Base-by-base conservation (phyloP, 1,284 basidiomycete species). In the Boletus holoroseus region DNA sequence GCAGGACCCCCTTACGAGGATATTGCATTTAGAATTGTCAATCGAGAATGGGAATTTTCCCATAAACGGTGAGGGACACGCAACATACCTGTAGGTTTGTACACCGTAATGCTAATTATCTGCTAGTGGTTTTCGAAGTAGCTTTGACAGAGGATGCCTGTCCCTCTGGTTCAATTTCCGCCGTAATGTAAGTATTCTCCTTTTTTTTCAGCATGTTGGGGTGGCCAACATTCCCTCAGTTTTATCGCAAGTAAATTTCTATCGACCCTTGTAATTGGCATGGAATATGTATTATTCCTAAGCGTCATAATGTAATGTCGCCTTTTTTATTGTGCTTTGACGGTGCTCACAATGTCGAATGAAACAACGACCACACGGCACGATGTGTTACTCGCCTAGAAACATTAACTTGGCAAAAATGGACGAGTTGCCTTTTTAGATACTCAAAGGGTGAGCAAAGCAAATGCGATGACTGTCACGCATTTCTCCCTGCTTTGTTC, bases 1-100 rank as follows among this genome's bases (percentile, higher is more conserved):
- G 94, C 96, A 15, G 96, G 96, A 15, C 96, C 96, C 44, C 96
- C 96, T 1, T 99, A 99, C 66, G 96, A 99, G 72, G 96, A 99
- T 64, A 94, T 99, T 56, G 96, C 94, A 15, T 99, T 99, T 75
- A 80, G 93, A 51, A 96, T 99, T 58, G 95, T 99, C 48, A 93
- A 97, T 62, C 81, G 91, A 50, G 94, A 95, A 69, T 99, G 96
- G 96, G 96, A 99, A 65, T 95, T 92, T 70, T 94, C 91, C 46
- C 95, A 99, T 63, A 94, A 94, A 72, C 81, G 90, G 88, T 89
- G 66, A 51, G 76, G 49, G 26, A 16, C 18, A 41, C 18, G 0
- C 16, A 40, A 34, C 38, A 11, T 32, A 18, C 46, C 34, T 24
- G 11, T n/a, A 34, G 48, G 40, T 28, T 54, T 28, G 36, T 24